A percentile compares a stretch with the other conserved stretches of the same genome.
Evolutionary conservation across 345 rosid genomes (phyloP).

Genomic region (Limnanthes douglasii): DNA sequence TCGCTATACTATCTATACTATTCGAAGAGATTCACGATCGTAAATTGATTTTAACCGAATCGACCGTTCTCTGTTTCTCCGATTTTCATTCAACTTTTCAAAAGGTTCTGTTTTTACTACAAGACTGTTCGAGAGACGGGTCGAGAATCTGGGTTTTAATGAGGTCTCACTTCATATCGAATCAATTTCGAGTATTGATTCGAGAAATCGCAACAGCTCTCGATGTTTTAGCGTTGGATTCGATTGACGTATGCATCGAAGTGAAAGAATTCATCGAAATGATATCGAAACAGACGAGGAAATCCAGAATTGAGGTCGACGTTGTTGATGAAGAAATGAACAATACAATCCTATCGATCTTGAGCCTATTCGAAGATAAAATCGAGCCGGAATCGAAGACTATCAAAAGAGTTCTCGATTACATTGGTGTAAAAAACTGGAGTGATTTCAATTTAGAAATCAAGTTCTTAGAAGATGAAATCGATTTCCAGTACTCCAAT

Average conservation of each 20-base stretch:
- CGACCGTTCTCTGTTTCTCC: conserved; percentile 29
- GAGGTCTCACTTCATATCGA: conserved; percentile 32
- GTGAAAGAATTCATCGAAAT: conserved; percentile 61
- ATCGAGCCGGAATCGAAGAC: conserved; percentile 25
- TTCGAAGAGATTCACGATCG: conserved; percentile 44
- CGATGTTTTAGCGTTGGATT: conserved; percentile 31
- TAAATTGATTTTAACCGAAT: conserved; percentile 9
- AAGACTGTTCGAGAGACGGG: conserved; percentile 62
- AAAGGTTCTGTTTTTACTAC: conserved; percentile 45
- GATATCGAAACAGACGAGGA: conserved; percentile 48
- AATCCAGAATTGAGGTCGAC: conserved; percentile 24
- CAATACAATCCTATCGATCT: conserved; percentile 13
- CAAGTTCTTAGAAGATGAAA: conserved; percentile 44
- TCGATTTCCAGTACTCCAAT: conserved; percentile 15
- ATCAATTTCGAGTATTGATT: conserved; percentile 31
- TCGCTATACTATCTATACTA: conserved; percentile 34
- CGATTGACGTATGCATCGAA: conserved; percentile 31
- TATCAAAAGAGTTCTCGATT: conserved; percentile 28
- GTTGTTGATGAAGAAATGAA: conserved; percentile 28
- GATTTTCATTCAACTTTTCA: conserved; percentile 66
- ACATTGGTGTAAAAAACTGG: conserved; percentile 47
- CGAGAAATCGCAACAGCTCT: conserved; percentile 43
- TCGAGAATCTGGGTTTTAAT: conserved; percentile 36
- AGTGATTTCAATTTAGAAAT: conserved; percentile 40
- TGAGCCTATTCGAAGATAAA: conserved; percentile 37